Evolutionary conservation across 257 asterid genomes (phyloP), one percentile per base, ranked within the genome.

Genomic region (Solanum gandarillasii): DNA sequence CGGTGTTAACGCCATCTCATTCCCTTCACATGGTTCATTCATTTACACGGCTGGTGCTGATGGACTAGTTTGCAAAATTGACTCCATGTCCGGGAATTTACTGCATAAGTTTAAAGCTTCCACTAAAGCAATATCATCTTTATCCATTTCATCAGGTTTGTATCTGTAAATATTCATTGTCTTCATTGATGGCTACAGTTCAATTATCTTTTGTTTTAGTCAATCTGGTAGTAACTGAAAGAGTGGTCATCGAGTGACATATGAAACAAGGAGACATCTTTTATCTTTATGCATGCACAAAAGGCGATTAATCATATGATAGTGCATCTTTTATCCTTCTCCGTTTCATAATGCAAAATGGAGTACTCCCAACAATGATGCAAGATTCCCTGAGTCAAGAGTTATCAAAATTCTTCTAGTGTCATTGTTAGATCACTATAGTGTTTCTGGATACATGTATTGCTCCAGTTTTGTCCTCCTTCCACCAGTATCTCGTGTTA

Each of bases 61-160:
- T 94, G 99, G 99, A 65, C 92, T 94, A 94, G 94, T 96, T 90
- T 94, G 98, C 89, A 89, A 93, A 92, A 91, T 97, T 41, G 98
- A 96, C 83, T 90, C 98, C 73, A 83, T 92, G 91, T 89, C 98
- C 1, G 99, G 99, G 55, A 94, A 93, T 90, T 87, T 95, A 88
- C 87, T 93, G 86, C 90, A 86, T 83, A 96, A 95, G 94, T 94
- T 95, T 83, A 94, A 89, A 21, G 96, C 99, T 87, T 71, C 96
- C 86, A 91, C 98, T 79, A 94, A 88, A 89, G 92, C 95, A 74
- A 90, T 97, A 88, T 95, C 98, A 27, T 94, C 98, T 71, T 67
- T 97, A 46, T 94, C 98, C 52, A 86, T 97, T 93, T 97, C 99
- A 70, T 91, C 98, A 89, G 99, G 99, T 95, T 76, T 52, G 86